Percentiles rank a stretch among this genome's conserved stretches.
Conservation (phyloP, 2,329 filamentous ascomycete genomes). For the Plenodomus biglobosus region DNA sequence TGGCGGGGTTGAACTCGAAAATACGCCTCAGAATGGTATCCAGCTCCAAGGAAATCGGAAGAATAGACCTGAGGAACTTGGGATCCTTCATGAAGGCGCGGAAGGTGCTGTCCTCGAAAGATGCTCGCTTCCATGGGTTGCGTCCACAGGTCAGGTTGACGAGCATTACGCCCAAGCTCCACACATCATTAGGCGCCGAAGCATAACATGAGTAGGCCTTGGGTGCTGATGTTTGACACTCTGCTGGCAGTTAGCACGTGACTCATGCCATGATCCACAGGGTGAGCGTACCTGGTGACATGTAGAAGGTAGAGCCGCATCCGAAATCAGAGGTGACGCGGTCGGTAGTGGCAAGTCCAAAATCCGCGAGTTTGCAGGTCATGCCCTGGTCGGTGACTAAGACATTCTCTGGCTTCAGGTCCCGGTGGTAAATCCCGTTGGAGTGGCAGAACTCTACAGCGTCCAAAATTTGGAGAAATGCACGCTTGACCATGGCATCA, state of each 20-base stretch:
- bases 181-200: conserved; percentile 94
- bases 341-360: conserved; percentile 88
- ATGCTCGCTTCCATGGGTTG: conserved; percentile 98
- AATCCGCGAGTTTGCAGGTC: conserved; percentile 94
- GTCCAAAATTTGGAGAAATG: conserved; percentile 94
- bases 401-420: conserved; percentile 98
- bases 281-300: conserved; percentile 81
- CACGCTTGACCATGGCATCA: conserved; percentile 80
- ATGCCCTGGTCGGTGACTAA: conserved; percentile 84
- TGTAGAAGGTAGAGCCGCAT: conserved; percentile 98
- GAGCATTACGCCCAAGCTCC: conserved; percentile 96
- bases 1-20: conserved; percentile 81
- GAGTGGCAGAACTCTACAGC: conserved; percentile 94
- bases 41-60: conserved; percentile 86
- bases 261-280: conserved; percentile 2
- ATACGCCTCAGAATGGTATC: conserved; percentile 84
- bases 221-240: conserved; percentile 80
- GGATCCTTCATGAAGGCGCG: conserved; percentile 82
- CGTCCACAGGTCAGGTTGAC: conserved; percentile 97
- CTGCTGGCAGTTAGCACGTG: conserved; percentile 53
- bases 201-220: conserved; percentile 76
- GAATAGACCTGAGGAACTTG: conserved; percentile 87
- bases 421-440: conserved; percentile 92
- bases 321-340: conserved; percentile 89
- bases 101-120: conserved; percentile 91